Conservation (phyloP, 495 filamentous ascomycete genomes). For the Penicillium roqueforti region DNA sequence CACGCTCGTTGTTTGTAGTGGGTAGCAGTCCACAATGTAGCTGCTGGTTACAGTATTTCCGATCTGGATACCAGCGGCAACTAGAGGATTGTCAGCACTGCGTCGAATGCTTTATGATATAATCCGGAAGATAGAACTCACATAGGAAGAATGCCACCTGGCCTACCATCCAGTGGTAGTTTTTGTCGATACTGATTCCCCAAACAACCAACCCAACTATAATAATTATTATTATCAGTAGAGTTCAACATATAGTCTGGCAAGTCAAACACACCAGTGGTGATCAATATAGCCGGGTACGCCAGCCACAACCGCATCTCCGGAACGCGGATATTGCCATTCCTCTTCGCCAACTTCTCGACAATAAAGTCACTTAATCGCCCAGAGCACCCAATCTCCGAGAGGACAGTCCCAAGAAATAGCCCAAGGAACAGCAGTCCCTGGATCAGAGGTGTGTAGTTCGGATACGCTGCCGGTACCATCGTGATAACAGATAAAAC, state of each 20-base stretch:
- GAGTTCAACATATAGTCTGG: not conserved
- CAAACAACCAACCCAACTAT: constrained; percentile 47
- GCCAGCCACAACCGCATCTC: constrained; percentile 60
- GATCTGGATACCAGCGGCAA: constrained; percentile 58
- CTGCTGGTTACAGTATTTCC: constrained; percentile 54
- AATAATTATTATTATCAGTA: not conserved
- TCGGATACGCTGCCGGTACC: constrained; percentile 54
- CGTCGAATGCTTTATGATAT: not conserved
- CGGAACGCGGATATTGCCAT: constrained; percentile 43
- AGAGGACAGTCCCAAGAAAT: constrained; percentile 52
- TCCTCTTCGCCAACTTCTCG: constrained; percentile 41
- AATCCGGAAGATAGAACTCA: constrained; percentile 11
- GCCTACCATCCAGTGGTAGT: constrained; percentile 57
- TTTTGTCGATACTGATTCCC: constrained; percentile 54
- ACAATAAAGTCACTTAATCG: constrained; percentile 51
- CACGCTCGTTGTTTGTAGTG: constrained; percentile 53
- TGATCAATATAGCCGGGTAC: constrained; percentile 52
- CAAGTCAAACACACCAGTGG: constrained; percentile 33
- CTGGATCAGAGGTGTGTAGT: constrained; percentile 51
- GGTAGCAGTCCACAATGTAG: constrained; percentile 58
- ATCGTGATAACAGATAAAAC: constrained; percentile 57
- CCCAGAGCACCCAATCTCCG: constrained; percentile 54
- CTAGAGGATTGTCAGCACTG: constrained; percentile 20
- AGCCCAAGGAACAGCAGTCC: constrained; percentile 57
- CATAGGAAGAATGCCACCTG: constrained; percentile 56